Percentiles rank a stretch among this genome's conserved stretches.
Conservation (phyloP, 164 flowering plant species). For the Amborella trichopoda region DNA sequence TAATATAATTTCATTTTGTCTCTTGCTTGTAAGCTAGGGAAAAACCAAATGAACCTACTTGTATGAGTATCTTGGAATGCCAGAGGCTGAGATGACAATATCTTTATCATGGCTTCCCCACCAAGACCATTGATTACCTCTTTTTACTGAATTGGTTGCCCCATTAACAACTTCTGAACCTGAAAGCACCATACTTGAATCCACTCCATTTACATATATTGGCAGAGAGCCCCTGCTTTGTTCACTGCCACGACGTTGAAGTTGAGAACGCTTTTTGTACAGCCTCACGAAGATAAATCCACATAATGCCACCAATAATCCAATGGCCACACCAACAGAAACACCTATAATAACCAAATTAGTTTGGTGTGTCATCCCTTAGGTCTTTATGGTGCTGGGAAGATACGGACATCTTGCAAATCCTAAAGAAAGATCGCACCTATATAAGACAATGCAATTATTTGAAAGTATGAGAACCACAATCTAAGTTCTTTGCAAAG, state of each 20-base stretch:
- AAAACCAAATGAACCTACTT: slow-evolving; percentile 41
- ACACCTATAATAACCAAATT: slow-evolving; percentile 61
- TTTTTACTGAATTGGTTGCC: slow-evolving; percentile 14
- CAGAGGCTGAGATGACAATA: slow-evolving; percentile 46
- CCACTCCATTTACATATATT: slow-evolving; percentile 56
- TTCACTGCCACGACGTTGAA: slow-evolving; percentile 22
- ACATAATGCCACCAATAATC: slow-evolving; percentile 51
- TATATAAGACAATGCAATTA: no score
- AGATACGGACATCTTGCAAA: slow-evolving; percentile 43
- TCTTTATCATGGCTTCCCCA: slow-evolving; percentile 59
- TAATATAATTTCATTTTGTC: no score
- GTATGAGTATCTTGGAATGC: slow-evolving; percentile 73
- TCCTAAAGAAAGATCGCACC: slow-evolving; percentile 5
- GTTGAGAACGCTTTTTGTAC: slow-evolving; percentile 46
- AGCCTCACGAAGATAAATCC: slow-evolving; percentile 45
- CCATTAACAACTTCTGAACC: slow-evolving; percentile 22
- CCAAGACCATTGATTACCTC: slow-evolving; percentile 28
- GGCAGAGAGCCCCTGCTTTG: slow-evolving; percentile 43
- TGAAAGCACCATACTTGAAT: slow-evolving; percentile 58
- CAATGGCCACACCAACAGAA: slow-evolving; percentile 64
- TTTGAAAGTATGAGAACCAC: no score
- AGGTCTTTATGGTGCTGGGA: slow-evolving; percentile 12
- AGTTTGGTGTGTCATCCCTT: slow-evolving; percentile 42
- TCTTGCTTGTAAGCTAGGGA: background rate
- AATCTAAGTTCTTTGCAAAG: no score